phyloP scores from a whole-genome alignment of 768 basidiomycete genomes.

The Mrakia frigida region DNA sequence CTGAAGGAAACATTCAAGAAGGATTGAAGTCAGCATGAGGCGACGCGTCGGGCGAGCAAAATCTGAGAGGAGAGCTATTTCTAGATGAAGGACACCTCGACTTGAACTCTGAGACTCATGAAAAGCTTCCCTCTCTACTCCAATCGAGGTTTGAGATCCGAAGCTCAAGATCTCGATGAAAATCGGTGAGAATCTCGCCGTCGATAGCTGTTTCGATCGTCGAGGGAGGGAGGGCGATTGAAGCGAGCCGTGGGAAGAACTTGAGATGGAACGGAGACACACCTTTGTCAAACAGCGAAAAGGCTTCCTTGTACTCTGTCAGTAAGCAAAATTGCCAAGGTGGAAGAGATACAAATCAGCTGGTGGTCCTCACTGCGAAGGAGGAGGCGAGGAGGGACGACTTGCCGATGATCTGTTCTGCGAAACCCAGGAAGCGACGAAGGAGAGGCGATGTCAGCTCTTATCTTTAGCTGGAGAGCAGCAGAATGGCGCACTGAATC shows the following conservation, averaged over 20 bases:
- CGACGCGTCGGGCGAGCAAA: neutral
- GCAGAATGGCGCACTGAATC: too few relatives aligned
- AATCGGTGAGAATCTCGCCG: too few relatives aligned
- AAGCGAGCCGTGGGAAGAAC: too few relatives aligned
- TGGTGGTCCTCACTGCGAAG: neutral
- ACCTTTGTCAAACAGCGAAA: constrained; percentile 27
- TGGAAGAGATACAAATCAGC: neutral
- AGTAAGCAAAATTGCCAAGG: neutral
- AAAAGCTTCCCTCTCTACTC: too few relatives aligned
- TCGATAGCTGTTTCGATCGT: constrained; percentile 1
- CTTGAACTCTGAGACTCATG: neutral
- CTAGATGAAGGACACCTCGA: neutral
- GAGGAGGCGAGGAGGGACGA: neutral
- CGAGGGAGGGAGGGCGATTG: neutral
- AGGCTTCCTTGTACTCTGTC: constrained; percentile 25
- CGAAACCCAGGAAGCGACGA: neutral
- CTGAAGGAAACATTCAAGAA: neutral
- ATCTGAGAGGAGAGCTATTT: neutral
- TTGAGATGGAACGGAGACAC: neutral
- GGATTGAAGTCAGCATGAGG: neutral
- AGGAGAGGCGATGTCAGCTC: neutral
- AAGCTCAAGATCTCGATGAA: too few relatives aligned
- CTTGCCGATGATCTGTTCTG: constrained; percentile 18
- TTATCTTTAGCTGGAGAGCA: too few relatives aligned
- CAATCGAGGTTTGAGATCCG: neutral